Base-by-base conservation (phyloP, 2,329 filamentous ascomycete species). In the Aquanectria penicillioides region DNA sequence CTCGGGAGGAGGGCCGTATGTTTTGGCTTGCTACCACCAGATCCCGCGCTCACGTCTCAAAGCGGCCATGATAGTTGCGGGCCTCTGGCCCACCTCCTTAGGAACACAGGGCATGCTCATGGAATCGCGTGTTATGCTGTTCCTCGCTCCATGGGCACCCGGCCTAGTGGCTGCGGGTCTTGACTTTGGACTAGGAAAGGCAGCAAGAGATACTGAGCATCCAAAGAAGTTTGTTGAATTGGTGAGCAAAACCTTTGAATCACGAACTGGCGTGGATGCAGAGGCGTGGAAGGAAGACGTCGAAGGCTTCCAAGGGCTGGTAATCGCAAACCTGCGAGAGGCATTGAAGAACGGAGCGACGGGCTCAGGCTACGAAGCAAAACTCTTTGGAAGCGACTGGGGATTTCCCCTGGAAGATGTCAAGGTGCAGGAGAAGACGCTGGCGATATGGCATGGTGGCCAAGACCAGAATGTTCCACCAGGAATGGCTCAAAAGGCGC, bases 1-100 rank as follows among this genome's bases (percentile, higher is more conserved):
- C n/a, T 74, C 73, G 0, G 72, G 70, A 10, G 73, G 71, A 23
- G 69, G 66, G 0, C 71, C 72, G 1, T 74, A 71, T 48, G 71
- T 64, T 10, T 49, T 75, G 17, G 68, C 71, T 2, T 74, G 71
- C 40, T 65, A 67, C 20, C 48, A 55, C 13, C 22, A 47, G 34
- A 50, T 60, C 8, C 59, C 63, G 13, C 50, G 47, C 7, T 18
- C 53, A 9, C 43, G 59, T 11, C 53, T 66, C 3, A 29, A 20
- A 8, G 55, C 53, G 1, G 56, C 17, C 20, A 47, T 54, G 5
- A 33, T 68, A 17, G 55, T 65, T 10, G 57, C 57, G 2, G 63
- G 65, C 17, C 28, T 70, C 18, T 65, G 50, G 44, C 59, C 66
- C 2, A 37, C 47, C 8, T 15, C 20, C 3, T 41, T 63, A 2